Percentiles rank a stretch among this genome's conserved stretches.
Evolutionary conservation across 2,329 filamentous ascomycete genomes (phyloP).

Genomic region (Beauveria sp.): DNA sequence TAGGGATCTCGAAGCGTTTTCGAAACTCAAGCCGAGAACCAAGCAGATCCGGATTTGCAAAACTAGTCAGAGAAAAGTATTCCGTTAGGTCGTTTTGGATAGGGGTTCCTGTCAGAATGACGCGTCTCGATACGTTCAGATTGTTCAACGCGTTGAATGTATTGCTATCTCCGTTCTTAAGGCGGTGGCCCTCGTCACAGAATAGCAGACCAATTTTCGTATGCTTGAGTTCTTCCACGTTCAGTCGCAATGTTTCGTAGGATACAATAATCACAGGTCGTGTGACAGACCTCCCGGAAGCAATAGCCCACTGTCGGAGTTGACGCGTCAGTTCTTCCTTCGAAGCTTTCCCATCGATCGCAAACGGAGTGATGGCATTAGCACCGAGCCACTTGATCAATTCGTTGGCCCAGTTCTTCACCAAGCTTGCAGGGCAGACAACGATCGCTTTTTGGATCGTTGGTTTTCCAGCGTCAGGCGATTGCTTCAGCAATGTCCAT

Average conservation of each 20-base stretch:
- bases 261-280: slow-evolving; percentile 95
- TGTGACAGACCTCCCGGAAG: slow-evolving; percentile 80
- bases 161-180: slow-evolving; percentile 95
- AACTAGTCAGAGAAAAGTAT: slow-evolving; percentile 92
- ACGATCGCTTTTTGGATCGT: slow-evolving; percentile 97
- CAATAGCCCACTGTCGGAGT: slow-evolving; percentile 89
- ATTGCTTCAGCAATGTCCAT: slow-evolving; percentile 96
- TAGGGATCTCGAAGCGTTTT: slow-evolving; percentile 89
- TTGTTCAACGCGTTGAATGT: slow-evolving; percentile 88
- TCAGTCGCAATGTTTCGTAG: slow-evolving; percentile 88
- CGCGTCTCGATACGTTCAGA: slow-evolving; percentile 81
- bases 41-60: slow-evolving; percentile 88
- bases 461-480: slow-evolving; percentile 84
- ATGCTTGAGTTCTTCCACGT: slow-evolving; percentile 82
- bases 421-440: slow-evolving; percentile 90
- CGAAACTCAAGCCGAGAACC: slow-evolving; percentile 86
- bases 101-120: slow-evolving; percentile 92
- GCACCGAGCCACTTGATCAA: slow-evolving; percentile 92
- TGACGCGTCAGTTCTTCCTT: slow-evolving; percentile 90
- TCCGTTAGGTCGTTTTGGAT: slow-evolving; percentile 99
- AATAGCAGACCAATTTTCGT: slow-evolving; percentile 87
- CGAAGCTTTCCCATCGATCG: slow-evolving; percentile 90
- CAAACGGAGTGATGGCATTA: slow-evolving; percentile 86
- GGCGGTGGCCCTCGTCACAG: slow-evolving; percentile 90
- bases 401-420: slow-evolving; percentile 97